phyloP scores from a whole-genome alignment of 768 basidiomycete species.

The Tylopilus rubrobrunneus region DNA sequence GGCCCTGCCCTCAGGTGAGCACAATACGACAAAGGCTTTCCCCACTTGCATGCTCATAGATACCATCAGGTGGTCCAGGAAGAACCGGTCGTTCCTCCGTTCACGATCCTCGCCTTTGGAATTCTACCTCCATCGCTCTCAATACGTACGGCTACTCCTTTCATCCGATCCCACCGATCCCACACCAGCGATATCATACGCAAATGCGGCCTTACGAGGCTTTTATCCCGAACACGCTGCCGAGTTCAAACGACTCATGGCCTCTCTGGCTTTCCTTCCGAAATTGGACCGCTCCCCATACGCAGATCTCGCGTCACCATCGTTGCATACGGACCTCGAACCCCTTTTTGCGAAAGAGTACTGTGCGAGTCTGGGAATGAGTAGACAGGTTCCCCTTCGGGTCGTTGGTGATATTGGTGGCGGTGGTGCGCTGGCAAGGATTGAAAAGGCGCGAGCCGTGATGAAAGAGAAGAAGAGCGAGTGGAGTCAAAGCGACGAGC shows the following conservation, averaged over 20 bases:
- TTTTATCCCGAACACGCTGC: constrained; percentile 58
- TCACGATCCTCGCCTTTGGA: constrained; percentile 76
- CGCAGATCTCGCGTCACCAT: constrained; percentile 65
- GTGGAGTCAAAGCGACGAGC: constrained; percentile 85
- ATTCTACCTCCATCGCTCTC: constrained; percentile 87
- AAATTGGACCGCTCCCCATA: constrained; percentile 71
- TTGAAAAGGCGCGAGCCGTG: constrained; percentile 91
- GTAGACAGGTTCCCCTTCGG: constrained; percentile 79
- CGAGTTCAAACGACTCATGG: constrained; percentile 70
- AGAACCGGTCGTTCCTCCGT: constrained; percentile 62
- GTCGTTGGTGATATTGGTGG: constrained; percentile 93
- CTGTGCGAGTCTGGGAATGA: constrained; percentile 83
- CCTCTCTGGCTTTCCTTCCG: constrained; percentile 70
- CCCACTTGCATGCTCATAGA: neutral
- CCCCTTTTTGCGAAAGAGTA: constrained; percentile 87
- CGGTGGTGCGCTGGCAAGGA: constrained; percentile 83
- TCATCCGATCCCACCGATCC: constrained; percentile 56
- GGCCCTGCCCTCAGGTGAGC: constrained; percentile 74
- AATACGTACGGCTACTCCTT: constrained; percentile 78
- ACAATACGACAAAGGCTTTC: neutral
- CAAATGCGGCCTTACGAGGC: constrained; percentile 56
- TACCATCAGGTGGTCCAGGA: constrained; percentile 68
- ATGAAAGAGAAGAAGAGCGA: constrained; percentile 92
- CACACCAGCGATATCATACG: constrained; percentile 67
- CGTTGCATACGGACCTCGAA: constrained; percentile 73